These are phyloP conservation scores for Mycena galopus DNA, from an alignment of 768 basidiomycete genomes.

Conservation along the genomic window DNA sequence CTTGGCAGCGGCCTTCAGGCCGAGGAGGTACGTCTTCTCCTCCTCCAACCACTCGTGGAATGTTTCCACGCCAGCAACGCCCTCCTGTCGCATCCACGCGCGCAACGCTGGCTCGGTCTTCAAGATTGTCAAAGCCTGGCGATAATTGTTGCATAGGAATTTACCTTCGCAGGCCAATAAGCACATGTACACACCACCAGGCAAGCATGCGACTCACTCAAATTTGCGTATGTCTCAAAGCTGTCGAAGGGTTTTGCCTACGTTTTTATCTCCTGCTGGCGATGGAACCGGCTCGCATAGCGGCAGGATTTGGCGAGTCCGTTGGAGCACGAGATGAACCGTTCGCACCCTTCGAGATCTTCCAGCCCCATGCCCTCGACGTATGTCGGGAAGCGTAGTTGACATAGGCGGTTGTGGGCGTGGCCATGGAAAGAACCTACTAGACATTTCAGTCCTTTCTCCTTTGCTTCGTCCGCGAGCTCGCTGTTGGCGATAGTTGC, in stretches of 20 bases:
- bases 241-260: not conserved
- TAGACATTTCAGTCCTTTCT: not conserved
- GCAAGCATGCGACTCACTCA: not conserved
- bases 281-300: not conserved
- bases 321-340: no score
- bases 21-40: not conserved
- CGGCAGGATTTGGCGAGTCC: no score
- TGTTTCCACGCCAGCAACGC: not conserved
- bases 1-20: not conserved
- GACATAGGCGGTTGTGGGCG: not conserved
- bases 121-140: constrained; percentile 28
- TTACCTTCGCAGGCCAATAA: not conserved
- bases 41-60: constrained; percentile 26
- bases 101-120: constrained; percentile 14
- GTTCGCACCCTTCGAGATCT: no score
- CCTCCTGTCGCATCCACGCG: constrained; percentile 20
- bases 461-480: not conserved
- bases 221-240: not conserved
- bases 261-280: not conserved
- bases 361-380: not conserved
- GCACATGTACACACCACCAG: not conserved
- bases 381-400: not conserved
- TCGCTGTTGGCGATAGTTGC: not conserved
- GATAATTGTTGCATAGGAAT: constrained; percentile 19
- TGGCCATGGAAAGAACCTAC: constrained; percentile 2